These are phyloP conservation scores for Erodium texanum DNA, from an alignment of 441 rosid species.

Conservation along the genomic window DNA sequence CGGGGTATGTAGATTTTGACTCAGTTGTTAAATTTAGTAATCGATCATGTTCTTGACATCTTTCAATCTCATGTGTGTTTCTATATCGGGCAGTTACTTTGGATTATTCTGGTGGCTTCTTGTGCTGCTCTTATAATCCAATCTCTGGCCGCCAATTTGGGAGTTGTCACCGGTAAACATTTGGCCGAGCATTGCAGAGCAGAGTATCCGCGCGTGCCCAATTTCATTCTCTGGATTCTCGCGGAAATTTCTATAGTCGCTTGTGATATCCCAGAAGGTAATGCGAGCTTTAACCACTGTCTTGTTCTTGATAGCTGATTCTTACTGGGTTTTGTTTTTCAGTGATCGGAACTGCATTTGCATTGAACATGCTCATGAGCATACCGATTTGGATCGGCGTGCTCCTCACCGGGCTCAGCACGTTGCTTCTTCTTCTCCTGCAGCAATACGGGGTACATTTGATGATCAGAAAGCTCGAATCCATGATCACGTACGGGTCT, in stretches of 20 bases:
- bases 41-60: neutral
- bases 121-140: slow-evolving; percentile 89
- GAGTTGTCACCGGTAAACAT: slow-evolving; percentile 95
- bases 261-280: slow-evolving; percentile 96
- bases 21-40: neutral
- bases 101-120: slow-evolving; percentile 92
- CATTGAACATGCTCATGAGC: slow-evolving; percentile 83
- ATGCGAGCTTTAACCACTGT: no score
- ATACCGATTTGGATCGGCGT: slow-evolving; percentile 90
- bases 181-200: slow-evolving; percentile 85
- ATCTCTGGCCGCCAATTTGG: slow-evolving; percentile 88
- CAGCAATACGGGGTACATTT: slow-evolving; percentile 85
- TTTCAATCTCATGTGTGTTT: neutral
- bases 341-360: slow-evolving; percentile 97
- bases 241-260: slow-evolving; percentile 91
- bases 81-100: slow-evolving; percentile 53
- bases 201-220: slow-evolving; percentile 68
- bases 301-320: no score
- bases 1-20: slow-evolving; percentile 36
- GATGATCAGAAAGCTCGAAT: no score
- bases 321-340: no score
- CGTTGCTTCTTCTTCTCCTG: slow-evolving; percentile 68
- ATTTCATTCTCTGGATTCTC: slow-evolving; percentile 74
- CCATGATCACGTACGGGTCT: no score
- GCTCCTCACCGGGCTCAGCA: slow-evolving; percentile 80